Percentiles rank a stretch among this genome's conserved stretches.
Evolutionary conservation across 257 asterid genomes (phyloP).

Genomic region (Lantana camara): DNA sequence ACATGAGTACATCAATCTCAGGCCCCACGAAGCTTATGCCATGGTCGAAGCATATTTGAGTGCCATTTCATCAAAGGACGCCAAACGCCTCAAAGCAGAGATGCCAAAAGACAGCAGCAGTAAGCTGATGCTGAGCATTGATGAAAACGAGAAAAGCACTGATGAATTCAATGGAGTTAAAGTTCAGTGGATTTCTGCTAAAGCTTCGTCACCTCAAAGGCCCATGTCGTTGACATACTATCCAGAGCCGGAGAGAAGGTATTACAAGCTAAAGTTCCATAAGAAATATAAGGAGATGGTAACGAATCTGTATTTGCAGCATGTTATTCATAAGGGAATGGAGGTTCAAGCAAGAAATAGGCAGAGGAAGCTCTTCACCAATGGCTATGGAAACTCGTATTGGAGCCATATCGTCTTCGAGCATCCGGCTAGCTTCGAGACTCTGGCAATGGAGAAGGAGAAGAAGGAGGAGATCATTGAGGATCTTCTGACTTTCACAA

Average conservation of each 20-base stretch:
- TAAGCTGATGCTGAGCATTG: conserved; percentile 52
- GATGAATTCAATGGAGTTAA: conserved; percentile 42
- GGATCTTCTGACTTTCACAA: conserved; percentile 35
- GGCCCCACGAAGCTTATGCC: conserved; percentile 47
- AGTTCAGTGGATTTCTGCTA: conserved; percentile 45
- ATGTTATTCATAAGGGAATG: conserved; percentile 34
- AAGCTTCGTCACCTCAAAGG: conserved; percentile 12
- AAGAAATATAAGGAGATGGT: conserved; percentile 32
- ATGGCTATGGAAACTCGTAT: conserved; percentile 30
- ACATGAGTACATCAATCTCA: conserved; percentile 45
- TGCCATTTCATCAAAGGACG: conserved; percentile 30
- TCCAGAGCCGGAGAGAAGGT: conserved; percentile 35
- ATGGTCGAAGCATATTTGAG: conserved; percentile 54
- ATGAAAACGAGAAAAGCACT: conserved; percentile 40
- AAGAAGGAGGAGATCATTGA: conserved; percentile 40
- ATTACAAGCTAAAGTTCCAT: conserved; percentile 41
- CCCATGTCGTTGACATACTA: conserved; percentile 3
- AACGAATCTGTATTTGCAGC: conserved; percentile 34
- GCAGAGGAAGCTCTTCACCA: conserved; percentile 40
- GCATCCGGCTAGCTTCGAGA: conserved; percentile 45
- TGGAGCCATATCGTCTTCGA: conserved; percentile 41
- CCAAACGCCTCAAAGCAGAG: conserved; percentile 55
- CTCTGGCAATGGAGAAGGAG: conserved; percentile 37
- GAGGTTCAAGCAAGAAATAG: conserved; percentile 31
- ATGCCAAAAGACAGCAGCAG: conserved; percentile 28